Conservation (phyloP, 108 stramenopile genomes). For the Hondaea fermentalgiana region DNA sequence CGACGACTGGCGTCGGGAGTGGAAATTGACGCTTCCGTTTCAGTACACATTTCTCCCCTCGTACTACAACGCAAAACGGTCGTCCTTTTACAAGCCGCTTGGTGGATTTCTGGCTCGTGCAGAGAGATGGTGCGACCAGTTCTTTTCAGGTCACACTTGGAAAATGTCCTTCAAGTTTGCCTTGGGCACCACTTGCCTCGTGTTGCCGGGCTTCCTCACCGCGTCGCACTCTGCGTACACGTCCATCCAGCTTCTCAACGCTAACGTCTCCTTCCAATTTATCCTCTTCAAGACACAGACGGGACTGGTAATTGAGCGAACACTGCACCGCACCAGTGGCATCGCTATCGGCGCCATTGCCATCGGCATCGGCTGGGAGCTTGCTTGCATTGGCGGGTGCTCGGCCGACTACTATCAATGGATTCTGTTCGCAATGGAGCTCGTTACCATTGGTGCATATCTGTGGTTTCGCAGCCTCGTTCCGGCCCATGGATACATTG, state of each 20-base stretch:
- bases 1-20: not conserved
- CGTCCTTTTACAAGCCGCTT: not conserved
- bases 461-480: not conserved
- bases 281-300: not conserved
- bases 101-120: not conserved
- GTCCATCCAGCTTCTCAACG: not conserved
- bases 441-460: not conserved
- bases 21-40: not conserved
- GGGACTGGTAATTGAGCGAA: not conserved
- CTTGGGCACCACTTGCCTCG: not conserved
- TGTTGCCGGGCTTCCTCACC: not conserved
- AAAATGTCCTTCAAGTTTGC: not conserved
- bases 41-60: not conserved
- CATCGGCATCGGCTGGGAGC: not conserved
- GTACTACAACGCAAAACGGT: not conserved
- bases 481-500: not conserved
- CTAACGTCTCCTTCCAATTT: not conserved
- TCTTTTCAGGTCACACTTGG: not conserved
- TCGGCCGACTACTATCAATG: not conserved
- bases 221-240: not conserved
- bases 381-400: not conserved
- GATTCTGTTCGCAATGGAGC: not conserved
- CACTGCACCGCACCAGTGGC: not conserved
- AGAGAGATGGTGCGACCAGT: not conserved
- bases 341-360: not conserved